These are phyloP conservation scores for Podospora australis DNA, from an alignment of 495 filamentous ascomycete species.

Conservation along the genomic window DNA sequence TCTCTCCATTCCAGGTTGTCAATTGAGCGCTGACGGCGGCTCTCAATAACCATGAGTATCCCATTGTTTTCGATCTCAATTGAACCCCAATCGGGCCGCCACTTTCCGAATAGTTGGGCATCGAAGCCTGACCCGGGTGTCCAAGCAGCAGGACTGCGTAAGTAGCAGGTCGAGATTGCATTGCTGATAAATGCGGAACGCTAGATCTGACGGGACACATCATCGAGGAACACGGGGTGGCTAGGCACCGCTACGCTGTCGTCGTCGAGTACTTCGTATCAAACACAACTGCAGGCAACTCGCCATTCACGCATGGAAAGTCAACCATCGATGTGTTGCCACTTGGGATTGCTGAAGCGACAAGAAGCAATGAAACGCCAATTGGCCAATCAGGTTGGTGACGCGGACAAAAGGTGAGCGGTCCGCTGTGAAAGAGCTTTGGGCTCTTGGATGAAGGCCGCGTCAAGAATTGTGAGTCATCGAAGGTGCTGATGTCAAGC, in stretches of 20 bases:
- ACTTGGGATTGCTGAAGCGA: conserved; percentile 13
- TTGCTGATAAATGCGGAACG: too few species aligned
- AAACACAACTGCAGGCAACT: background rate
- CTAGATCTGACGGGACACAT: background rate
- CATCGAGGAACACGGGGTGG: background rate
- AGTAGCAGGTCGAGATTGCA: conserved; percentile 1
- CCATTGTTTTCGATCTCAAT: conserved; percentile 22
- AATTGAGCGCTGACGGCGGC: background rate
- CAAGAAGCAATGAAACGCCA: conserved; percentile 17
- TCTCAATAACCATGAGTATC: background rate
- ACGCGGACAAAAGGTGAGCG: conserved; percentile 15
- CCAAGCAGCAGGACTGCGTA: background rate
- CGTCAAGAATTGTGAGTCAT: conserved; percentile 12
- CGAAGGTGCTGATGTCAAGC: background rate
- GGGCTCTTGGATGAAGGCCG: conserved; percentile 1
- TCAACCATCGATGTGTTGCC: conserved; percentile 10
- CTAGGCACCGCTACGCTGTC: background rate
- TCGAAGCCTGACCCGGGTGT: conserved; percentile 5
- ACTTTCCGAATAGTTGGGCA: conserved; percentile 26
- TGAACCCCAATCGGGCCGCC: conserved; percentile 26
- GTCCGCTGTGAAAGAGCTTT: conserved; percentile 13
- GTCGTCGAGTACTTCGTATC: background rate
- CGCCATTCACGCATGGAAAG: background rate
- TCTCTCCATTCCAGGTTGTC: background rate
- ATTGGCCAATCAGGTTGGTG: conserved; percentile 23